Conservation (phyloP, 345 rosid species). For the Populus pruinosa region DNA sequence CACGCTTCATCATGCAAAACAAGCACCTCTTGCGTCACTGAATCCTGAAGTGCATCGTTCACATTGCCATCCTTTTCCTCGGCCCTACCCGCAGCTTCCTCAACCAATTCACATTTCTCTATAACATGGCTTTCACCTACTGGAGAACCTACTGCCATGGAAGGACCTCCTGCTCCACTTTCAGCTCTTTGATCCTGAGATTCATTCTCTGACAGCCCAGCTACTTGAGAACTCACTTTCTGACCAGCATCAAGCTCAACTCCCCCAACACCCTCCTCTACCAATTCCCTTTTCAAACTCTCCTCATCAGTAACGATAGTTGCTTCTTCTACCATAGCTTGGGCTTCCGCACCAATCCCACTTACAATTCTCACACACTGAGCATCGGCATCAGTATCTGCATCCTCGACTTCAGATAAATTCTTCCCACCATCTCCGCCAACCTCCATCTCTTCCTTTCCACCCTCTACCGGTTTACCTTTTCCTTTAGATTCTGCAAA, state of each 20-base stretch:
- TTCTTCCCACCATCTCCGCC: neutral
- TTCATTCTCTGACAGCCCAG: conserved; percentile 5
- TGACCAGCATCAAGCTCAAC: neutral
- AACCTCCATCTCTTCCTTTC: neutral
- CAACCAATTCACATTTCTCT: conserved; percentile 8
- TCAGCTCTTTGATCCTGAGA: conserved; percentile 13
- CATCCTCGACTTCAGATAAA: neutral
- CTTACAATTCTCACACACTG: neutral
- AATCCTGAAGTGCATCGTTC: conserved; percentile 12
- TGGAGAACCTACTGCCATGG: neutral
- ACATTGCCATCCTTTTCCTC: conserved; percentile 13
- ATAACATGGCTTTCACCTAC: conserved; percentile 5
- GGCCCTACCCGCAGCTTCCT: neutral
- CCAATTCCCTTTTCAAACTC: conserved; percentile 8
- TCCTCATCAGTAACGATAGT: neutral
- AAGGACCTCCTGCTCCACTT: conserved; percentile 18
- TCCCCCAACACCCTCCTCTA: conserved; percentile 3
- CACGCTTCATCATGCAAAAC: neutral
- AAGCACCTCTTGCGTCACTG: conserved; percentile 7
- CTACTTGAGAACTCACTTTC: conserved; percentile 1
- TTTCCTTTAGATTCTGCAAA: neutral
- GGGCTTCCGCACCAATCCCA: conserved; percentile 11
- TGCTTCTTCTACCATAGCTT: conserved; percentile 5
- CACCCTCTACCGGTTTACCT: neutral
- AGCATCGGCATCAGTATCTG: neutral